A percentile compares a stretch with the other conserved stretches of the same genome.
phyloP scores from a whole-genome alignment of 495 filamentous ascomycete genomes.

The Acidomyces sp. region DNA sequence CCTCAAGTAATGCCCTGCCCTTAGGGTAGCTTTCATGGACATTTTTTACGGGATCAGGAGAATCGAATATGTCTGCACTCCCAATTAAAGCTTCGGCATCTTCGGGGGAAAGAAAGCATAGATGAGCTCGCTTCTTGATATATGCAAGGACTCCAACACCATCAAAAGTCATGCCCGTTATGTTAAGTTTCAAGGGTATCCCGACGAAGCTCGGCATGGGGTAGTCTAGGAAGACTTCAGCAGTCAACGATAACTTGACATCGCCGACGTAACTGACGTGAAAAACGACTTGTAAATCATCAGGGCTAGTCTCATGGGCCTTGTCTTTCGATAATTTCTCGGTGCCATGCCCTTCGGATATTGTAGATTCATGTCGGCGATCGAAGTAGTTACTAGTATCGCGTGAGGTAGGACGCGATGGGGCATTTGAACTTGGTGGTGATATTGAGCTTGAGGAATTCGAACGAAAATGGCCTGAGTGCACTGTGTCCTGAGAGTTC shows the following conservation, averaged over 20 bases:
- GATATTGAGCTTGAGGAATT: slow-evolving; percentile 26
- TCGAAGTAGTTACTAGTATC: slow-evolving; percentile 20
- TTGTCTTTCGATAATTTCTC: neutral
- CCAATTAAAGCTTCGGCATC: slow-evolving; percentile 53
- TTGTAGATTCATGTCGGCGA: slow-evolving; percentile 20
- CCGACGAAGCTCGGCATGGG: slow-evolving; percentile 94
- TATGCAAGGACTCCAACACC: slow-evolving; percentile 84
- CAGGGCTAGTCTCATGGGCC: slow-evolving; percentile 24
- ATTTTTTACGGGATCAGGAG: slow-evolving; percentile 14
- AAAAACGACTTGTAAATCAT: slow-evolving; percentile 78
- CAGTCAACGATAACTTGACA: slow-evolving; percentile 72
- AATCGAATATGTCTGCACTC: slow-evolving; percentile 22
- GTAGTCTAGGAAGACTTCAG: slow-evolving; percentile 91
- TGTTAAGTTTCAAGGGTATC: slow-evolving; percentile 78
- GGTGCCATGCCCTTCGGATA: slow-evolving; percentile 24
- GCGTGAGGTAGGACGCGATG: slow-evolving; percentile 26
- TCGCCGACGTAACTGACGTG: slow-evolving; percentile 80
- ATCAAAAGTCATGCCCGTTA: slow-evolving; percentile 89
- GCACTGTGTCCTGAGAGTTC: slow-evolving; percentile 18
- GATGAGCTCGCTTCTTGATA: slow-evolving; percentile 69
- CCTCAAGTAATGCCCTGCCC: slow-evolving; percentile 61
- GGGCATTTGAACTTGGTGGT: slow-evolving; percentile 24
- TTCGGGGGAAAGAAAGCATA: slow-evolving; percentile 82
- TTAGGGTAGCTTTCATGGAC: slow-evolving; percentile 7
- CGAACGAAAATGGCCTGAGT: slow-evolving; percentile 16